These are phyloP conservation scores for Geoglossum cookeanum DNA, from an alignment of 2,329 filamentous ascomycete genomes.

Conservation along the genomic window DNA sequence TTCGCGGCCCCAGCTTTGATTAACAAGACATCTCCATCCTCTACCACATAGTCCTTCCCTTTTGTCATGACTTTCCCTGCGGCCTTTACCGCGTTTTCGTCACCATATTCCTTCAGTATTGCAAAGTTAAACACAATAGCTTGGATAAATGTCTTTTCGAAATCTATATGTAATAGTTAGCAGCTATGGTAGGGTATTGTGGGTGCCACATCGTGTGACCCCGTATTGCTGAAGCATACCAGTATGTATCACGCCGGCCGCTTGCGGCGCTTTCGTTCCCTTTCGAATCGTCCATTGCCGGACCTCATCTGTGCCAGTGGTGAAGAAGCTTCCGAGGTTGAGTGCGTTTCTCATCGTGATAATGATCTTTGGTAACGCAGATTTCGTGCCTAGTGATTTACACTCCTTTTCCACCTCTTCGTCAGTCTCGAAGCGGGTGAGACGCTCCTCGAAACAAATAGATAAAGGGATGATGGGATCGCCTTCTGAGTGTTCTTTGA, in stretches of 20 bases:
- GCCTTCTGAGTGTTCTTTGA: slow-evolving; percentile 72
- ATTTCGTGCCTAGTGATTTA: slow-evolving; percentile 74
- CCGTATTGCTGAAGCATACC: slow-evolving; percentile 15
- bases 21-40: slow-evolving; percentile 65
- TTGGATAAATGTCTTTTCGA: slow-evolving; percentile 99
- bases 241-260: slow-evolving; percentile 92
- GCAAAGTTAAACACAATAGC: slow-evolving; percentile 81
- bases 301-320: slow-evolving; percentile 85
- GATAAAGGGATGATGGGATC: slow-evolving; percentile 90
- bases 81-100: slow-evolving; percentile 74
- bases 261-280: slow-evolving; percentile 92
- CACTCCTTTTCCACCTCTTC: slow-evolving; percentile 65
- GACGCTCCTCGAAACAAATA: slow-evolving; percentile 77
- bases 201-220: too few species aligned
- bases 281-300: slow-evolving; percentile 95
- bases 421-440: slow-evolving; percentile 63
- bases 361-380: slow-evolving; percentile 79
- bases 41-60: slow-evolving; percentile 87
- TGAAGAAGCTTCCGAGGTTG: slow-evolving; percentile 92
- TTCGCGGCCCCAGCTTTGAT: slow-evolving; percentile 83
- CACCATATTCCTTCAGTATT: slow-evolving; percentile 64
- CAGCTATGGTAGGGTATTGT: slow-evolving; percentile 1
- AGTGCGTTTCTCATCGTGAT: slow-evolving; percentile 82
- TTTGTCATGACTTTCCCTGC: slow-evolving; percentile 97
- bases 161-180: slow-evolving; percentile 34